Evolutionary conservation across 345 rosid genomes (phyloP), one percentile per base, ranked within the genome.

Genomic region (Durio zibethinus): DNA sequence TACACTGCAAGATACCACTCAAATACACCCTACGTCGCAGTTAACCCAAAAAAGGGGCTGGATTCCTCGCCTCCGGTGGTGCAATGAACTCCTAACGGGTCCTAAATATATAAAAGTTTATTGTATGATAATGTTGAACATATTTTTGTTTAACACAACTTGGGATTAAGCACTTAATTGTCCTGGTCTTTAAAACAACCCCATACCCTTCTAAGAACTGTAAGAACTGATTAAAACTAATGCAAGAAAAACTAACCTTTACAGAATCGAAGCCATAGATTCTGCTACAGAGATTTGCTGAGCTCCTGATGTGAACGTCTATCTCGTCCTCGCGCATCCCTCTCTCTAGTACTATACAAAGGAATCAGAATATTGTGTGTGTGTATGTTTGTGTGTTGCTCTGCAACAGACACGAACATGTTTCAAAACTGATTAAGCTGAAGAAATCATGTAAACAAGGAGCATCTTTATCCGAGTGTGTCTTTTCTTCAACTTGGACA

Each of bases 311-410:
- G 81, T 83, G 79, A 83, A 80, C 79, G 29, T 72, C 65, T n/a
- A 8, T 35, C 29, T 21, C 36, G 2, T 33, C 25, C 48, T 73
- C 71, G 1, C 60, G 33, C 29, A 16, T 16, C 59, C 68, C 35
- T 2, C 25, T 54, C 5, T 25, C 1, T n/a, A 12, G 70, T 48
- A 16, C 73, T 27, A 42, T 45, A 0, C 10, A 50, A 56, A 67
- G 67, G 83, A 82, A 85, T 83, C 85, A 77, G 86, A 82, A 76
- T 54, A 82, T 25, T 33, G 4, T 33, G n/a, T n/a, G n/a, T n/a
- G n/a, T n/a, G n/a, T n/a, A n/a, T 15, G 2, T 35, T 1, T 21
- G 7, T 62, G 14, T 74, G 66, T 64, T 65, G 43, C 14, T 61
- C 77, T 16, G 54, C 48, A 31, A 31, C 72, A 68, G 75, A 56